Percentiles rank a stretch among this genome's conserved stretches.
phyloP scores from a whole-genome alignment of 495 filamentous ascomycete species.

The Thozetella sp. region DNA sequence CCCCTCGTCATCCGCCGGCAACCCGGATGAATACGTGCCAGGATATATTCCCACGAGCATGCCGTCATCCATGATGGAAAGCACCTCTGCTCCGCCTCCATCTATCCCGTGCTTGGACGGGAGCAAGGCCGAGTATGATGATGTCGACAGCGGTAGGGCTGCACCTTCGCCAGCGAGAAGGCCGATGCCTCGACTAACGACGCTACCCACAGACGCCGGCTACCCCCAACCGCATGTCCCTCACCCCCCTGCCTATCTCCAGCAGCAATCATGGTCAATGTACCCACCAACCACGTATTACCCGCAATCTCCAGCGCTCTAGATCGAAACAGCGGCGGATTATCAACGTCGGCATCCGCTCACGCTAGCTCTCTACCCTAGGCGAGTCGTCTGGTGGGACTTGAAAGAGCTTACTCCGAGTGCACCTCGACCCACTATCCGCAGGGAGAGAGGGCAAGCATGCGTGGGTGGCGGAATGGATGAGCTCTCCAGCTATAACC shows the following conservation, averaged over 20 bases:
- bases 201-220: neutral
- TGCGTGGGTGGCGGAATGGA: too few species aligned
- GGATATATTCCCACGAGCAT: constrained; percentile 38
- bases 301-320: constrained; percentile 10
- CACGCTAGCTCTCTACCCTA: too few species aligned
- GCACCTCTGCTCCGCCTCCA: constrained; percentile 18
- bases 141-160: constrained; percentile 20
- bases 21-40: constrained; percentile 34
- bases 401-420: too few species aligned
- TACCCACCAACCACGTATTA: constrained; percentile 13
- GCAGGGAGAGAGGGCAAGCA: too few species aligned
- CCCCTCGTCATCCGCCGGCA: constrained; percentile 36
- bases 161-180: neutral
- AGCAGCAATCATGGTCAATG: constrained; percentile 19
- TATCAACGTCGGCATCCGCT: too few species aligned
- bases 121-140: constrained; percentile 19
- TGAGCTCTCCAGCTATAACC: too few species aligned
- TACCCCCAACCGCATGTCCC: constrained; percentile 7
- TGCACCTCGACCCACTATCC: too few species aligned
- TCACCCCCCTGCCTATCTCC: constrained; percentile 11
- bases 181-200: too few species aligned
- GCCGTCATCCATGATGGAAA: constrained; percentile 33
- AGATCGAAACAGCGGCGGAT: neutral
- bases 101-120: constrained; percentile 16
- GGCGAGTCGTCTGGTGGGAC: too few species aligned